Percentiles rank a stretch among this genome's conserved stretches.
phyloP scores from a whole-genome alignment of 2,329 filamentous ascomycete genomes.

The Aureobasidium sp. region DNA sequence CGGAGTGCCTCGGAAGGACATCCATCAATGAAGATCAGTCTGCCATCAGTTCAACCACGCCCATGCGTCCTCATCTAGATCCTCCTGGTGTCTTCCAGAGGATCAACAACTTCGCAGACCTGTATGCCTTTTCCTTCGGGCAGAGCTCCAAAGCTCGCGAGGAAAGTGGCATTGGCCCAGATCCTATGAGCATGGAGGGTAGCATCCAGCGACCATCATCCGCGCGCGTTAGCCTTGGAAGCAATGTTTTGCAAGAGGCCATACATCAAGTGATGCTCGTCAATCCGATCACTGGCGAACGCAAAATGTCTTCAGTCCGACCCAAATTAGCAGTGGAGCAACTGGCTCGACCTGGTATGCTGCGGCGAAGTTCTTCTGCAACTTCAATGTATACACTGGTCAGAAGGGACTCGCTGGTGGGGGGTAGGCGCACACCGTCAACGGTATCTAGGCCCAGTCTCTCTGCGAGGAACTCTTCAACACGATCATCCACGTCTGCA shows the following conservation, averaged over 20 bases:
- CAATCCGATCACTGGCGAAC: constrained; percentile 12
- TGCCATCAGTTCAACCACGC: neutral
- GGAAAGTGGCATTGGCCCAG: neutral
- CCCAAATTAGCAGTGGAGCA: neutral
- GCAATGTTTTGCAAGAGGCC: neutral
- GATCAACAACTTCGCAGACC: neutral
- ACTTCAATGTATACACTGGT: constrained; percentile 8
- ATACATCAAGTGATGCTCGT: constrained; percentile 4
- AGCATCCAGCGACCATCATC: neutral
- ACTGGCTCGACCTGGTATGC: neutral
- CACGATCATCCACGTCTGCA: neutral
- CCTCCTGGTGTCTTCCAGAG: neutral
- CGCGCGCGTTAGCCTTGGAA: neutral
- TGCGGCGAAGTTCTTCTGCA: neutral
- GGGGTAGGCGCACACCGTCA: neutral
- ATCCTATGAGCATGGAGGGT: neutral
- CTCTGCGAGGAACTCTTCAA: neutral
- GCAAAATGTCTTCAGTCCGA: neutral
- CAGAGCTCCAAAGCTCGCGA: neutral
- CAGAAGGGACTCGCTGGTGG: constrained; percentile 1
- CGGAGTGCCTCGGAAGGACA: neutral
- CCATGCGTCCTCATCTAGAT: neutral
- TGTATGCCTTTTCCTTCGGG: neutral
- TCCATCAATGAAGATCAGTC: neutral
- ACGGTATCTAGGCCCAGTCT: neutral